Conservation (phyloP, 179 eudicot species). For the Nepenthes alata region DNA sequence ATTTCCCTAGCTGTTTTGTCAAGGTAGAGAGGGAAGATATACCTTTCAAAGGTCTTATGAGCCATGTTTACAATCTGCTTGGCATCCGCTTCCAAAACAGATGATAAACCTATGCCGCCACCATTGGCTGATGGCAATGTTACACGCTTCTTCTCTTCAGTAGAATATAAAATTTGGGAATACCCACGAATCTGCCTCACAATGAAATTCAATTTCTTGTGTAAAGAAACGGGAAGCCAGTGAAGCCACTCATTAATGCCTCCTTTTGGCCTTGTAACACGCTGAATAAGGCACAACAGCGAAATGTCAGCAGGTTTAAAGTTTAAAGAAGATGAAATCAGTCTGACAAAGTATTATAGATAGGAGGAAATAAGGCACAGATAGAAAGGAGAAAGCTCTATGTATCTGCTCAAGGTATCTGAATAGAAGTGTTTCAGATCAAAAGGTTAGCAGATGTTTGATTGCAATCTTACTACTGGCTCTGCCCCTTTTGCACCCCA, state of each 20-base stretch:
- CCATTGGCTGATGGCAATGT: conserved; percentile 36
- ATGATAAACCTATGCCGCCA: conserved; percentile 41
- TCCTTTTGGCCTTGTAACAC: conserved; percentile 84
- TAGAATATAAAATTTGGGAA: conserved; percentile 34
- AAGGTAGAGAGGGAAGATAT: conserved; percentile 11
- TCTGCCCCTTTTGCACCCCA: no score
- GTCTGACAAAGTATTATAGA: neutral
- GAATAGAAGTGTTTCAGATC: no score
- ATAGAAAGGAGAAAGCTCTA: neutral
- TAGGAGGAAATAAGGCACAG: neutral
- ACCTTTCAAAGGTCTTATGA: conserved; percentile 75
- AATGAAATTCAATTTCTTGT: conserved; percentile 50
- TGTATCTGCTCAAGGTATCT: no score
- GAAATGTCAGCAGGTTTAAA: conserved; percentile 1
- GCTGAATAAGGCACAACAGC: conserved; percentile 28
- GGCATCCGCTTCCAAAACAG: conserved; percentile 76
- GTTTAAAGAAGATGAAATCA: neutral
- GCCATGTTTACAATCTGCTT: conserved; percentile 70
- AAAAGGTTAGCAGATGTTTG: no score
- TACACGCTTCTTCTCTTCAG: conserved; percentile 28
- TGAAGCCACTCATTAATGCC: conserved; percentile 88
- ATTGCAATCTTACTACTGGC: no score
- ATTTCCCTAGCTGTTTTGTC: neutral
- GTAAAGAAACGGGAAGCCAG: conserved; percentile 89
- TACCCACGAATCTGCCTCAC: conserved; percentile 42